Conservation (phyloP, 768 basidiomycete species). For the Antrodiella citrinella region DNA sequence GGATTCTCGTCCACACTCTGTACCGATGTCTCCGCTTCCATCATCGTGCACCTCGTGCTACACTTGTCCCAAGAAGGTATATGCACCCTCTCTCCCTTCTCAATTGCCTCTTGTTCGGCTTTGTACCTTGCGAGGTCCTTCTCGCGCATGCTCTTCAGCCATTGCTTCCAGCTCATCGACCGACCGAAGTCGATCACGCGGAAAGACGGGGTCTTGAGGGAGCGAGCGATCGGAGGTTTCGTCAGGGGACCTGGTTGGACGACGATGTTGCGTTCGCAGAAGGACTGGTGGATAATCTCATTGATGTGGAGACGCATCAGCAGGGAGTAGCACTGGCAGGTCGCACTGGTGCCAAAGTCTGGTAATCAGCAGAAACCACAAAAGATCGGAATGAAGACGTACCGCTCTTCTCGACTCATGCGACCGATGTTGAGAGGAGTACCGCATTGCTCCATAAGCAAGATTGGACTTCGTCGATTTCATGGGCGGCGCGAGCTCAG, state of each 20-base stretch:
- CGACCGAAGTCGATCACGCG: slow-evolving; percentile 47
- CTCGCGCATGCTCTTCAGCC: background rate
- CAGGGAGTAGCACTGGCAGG: slow-evolving; percentile 24
- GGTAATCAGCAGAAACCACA: background rate
- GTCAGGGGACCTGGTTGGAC: slow-evolving; percentile 34
- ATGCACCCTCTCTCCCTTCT: background rate
- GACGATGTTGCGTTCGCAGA: slow-evolving; percentile 35
- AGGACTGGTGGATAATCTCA: slow-evolving; percentile 33
- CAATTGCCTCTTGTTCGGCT: background rate
- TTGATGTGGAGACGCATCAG: slow-evolving; percentile 33
- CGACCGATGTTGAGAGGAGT: slow-evolving; percentile 19
- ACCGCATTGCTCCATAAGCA: slow-evolving; percentile 43
- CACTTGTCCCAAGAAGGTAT: too few species aligned
- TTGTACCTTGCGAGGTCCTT: too few species aligned
- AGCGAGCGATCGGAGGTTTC: slow-evolving; percentile 21
- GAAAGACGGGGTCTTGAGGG: slow-evolving; percentile 26
- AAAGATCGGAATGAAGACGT: background rate
- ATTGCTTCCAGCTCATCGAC: slow-evolving; percentile 3
- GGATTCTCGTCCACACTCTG: background rate
- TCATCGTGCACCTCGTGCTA: background rate
- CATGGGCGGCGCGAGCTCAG: background rate
- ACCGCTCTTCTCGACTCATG: slow-evolving; percentile 18
- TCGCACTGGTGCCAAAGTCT: background rate
- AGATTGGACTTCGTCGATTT: slow-evolving; percentile 26
- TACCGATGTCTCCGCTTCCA: background rate